These are phyloP conservation scores for Sclerotinia glacialis DNA, from an alignment of 2,329 filamentous ascomycete species.

Conservation along the genomic window DNA sequence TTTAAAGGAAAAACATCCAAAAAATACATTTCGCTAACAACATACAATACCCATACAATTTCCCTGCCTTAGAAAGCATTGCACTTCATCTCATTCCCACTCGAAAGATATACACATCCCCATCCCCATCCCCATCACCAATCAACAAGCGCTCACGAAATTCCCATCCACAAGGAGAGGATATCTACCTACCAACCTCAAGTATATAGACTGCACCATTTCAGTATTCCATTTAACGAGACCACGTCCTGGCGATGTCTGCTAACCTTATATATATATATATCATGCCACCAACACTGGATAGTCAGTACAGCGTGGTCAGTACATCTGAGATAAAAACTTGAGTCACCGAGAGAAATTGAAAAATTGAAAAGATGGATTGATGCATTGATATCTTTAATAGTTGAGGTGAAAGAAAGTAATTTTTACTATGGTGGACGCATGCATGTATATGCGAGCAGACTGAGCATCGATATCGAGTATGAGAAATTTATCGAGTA, in stretches of 20 bases:
- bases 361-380: too few relatives aligned
- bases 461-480: too few relatives aligned
- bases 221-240: too few relatives aligned
- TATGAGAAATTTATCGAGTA: too few relatives aligned
- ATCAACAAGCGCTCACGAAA: neutral
- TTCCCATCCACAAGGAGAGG: neutral
- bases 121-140: neutral
- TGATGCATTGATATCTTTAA: neutral
- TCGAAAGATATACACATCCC: too few relatives aligned
- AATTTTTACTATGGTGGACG: neutral
- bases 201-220: too few relatives aligned
- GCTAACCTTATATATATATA: neutral
- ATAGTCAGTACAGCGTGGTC: too few relatives aligned
- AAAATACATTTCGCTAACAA: conserved; percentile 19
- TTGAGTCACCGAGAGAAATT: neutral
- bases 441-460: neutral
- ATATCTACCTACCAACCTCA: neutral
- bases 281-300: too few relatives aligned
- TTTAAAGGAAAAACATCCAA: neutral
- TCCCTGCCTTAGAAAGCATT: neutral
- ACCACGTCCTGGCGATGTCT: neutral
- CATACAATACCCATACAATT: neutral
- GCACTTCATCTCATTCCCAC: neutral
- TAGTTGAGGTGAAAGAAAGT: neutral
- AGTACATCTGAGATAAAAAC: too few relatives aligned